phyloP scores from a whole-genome alignment of 2,329 filamentous ascomycete species.

The Colletotrichum abscissum region DNA sequence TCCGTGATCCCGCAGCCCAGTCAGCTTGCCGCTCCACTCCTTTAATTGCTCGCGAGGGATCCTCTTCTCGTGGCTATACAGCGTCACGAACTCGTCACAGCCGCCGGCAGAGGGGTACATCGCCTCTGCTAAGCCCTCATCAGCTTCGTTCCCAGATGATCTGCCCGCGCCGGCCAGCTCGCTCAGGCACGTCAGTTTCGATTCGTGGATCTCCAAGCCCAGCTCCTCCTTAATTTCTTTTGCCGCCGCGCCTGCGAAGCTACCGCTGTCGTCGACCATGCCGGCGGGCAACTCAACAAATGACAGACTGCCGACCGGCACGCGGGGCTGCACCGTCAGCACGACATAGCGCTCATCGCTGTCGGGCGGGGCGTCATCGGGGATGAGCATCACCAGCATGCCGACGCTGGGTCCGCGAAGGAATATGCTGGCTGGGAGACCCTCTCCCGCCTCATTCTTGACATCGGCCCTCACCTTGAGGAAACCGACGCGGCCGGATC shows the following conservation, averaged over 20 bases:
- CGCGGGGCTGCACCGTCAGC: conserved; percentile 69
- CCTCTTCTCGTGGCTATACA: conserved; percentile 67
- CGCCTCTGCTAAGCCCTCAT: conserved; percentile 55
- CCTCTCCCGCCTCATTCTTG: conserved; percentile 58
- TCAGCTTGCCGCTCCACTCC: conserved; percentile 68
- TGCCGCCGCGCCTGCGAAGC: conserved; percentile 68
- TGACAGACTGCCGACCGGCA: conserved; percentile 64
- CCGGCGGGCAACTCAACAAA: conserved; percentile 69
- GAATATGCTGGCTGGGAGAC: conserved; percentile 65
- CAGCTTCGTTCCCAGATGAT: conserved; percentile 38
- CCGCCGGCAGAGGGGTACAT: conserved; percentile 70
- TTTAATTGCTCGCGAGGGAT: conserved; percentile 60
- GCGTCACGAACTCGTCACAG: conserved; percentile 70
- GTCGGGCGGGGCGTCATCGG: conserved; percentile 55
- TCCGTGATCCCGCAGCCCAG: conserved; percentile 66
- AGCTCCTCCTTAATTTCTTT: conserved; percentile 72
- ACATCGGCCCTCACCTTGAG: conserved; percentile 64
- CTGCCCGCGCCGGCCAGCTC: conserved; percentile 54
- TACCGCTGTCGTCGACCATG: conserved; percentile 65
- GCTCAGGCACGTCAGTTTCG: conserved; percentile 62
- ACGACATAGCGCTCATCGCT: conserved; percentile 65
- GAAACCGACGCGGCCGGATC: conserved; percentile 61
- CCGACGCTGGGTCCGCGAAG: conserved; percentile 70
- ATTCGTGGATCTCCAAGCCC: conserved; percentile 61
- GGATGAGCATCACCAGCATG: conserved; percentile 68